These are phyloP conservation scores for Saturnispora halmiae DNA, from an alignment of 805 yeast species.

Conservation along the genomic window DNA sequence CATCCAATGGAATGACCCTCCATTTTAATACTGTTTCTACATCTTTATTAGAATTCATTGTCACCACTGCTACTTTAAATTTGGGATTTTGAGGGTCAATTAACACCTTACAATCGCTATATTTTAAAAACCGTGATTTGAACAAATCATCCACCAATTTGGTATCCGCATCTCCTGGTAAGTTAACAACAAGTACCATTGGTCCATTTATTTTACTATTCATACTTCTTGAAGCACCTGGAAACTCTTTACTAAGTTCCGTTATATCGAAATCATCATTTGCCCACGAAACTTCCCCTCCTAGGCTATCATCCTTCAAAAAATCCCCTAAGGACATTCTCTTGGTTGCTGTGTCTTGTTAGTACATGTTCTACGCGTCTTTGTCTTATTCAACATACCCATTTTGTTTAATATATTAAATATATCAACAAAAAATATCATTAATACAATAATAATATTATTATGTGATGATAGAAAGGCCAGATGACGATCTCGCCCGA, in stretches of 20 bases:
- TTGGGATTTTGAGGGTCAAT: slow-evolving; percentile 27
- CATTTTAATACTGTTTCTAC: slow-evolving; percentile 53
- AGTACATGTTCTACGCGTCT: slow-evolving; percentile 1
- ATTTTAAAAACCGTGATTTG: slow-evolving; percentile 50
- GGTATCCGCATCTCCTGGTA: slow-evolving; percentile 48
- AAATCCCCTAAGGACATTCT: slow-evolving; percentile 41
- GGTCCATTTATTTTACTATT: slow-evolving; percentile 39
- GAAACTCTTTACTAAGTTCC: slow-evolving; percentile 48
- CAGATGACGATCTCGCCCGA: slow-evolving; percentile 47
- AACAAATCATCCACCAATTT: slow-evolving; percentile 50
- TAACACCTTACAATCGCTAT: slow-evolving; percentile 50
- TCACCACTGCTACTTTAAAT: slow-evolving; percentile 57
- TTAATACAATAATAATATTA: not conserved
- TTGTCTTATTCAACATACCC: too few relatives aligned
- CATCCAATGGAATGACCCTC: slow-evolving; percentile 41
- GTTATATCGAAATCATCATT: slow-evolving; percentile 54
- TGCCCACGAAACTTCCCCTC: slow-evolving; percentile 49
- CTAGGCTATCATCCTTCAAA: slow-evolving; percentile 35
- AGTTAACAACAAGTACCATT: slow-evolving; percentile 36
- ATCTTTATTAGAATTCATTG: slow-evolving; percentile 41
- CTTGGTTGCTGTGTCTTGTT: slow-evolving; percentile 20
- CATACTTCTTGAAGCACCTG: too few relatives aligned
- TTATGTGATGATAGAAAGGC: slow-evolving; percentile 2
- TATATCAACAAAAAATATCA: too few relatives aligned
- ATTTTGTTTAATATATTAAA: too few relatives aligned